phyloP scores from a whole-genome alignment of 148 eudicot species.

The Arbutus unedo region DNA sequence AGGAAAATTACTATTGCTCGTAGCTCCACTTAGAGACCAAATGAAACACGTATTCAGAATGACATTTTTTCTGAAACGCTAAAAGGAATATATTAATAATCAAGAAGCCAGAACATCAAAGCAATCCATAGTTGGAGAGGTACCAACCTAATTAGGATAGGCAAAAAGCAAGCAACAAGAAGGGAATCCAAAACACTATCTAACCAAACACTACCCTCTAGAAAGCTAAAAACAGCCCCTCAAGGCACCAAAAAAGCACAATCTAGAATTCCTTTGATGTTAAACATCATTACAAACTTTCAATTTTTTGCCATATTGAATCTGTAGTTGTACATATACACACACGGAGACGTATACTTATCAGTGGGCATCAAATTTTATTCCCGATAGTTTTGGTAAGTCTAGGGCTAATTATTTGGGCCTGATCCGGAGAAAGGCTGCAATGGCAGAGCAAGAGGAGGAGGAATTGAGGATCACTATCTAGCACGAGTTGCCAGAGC shows the following conservation, averaged over 20 bases:
- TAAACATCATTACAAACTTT: background rate
- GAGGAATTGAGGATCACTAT: conserved; percentile 77
- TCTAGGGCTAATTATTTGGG: background rate
- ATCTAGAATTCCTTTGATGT: too few relatives aligned
- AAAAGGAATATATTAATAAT: too few relatives aligned
- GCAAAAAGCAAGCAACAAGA: too few relatives aligned
- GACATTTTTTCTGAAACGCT: too few relatives aligned
- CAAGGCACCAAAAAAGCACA: too few relatives aligned
- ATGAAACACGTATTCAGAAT: too few relatives aligned
- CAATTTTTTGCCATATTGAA: background rate
- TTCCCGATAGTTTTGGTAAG: conserved; percentile 8
- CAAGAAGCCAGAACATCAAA: too few relatives aligned
- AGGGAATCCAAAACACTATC: too few relatives aligned
- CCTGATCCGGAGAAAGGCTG: conserved; percentile 9
- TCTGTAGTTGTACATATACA: background rate
- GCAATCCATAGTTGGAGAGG: too few relatives aligned
- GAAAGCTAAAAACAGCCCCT: too few relatives aligned
- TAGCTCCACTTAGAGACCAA: background rate
- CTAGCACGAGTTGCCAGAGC: conserved; percentile 73
- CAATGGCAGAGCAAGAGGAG: conserved; percentile 76
- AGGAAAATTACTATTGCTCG: background rate
- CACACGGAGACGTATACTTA: background rate
- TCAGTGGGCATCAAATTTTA: background rate
- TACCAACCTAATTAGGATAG: too few relatives aligned
- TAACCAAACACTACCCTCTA: too few relatives aligned